A percentile compares a stretch with the other conserved stretches of the same genome.
These are phyloP conservation scores for Cryptosporidium andersoni DNA, from an alignment of 169 alveolate genomes.

Conservation along the genomic window DNA sequence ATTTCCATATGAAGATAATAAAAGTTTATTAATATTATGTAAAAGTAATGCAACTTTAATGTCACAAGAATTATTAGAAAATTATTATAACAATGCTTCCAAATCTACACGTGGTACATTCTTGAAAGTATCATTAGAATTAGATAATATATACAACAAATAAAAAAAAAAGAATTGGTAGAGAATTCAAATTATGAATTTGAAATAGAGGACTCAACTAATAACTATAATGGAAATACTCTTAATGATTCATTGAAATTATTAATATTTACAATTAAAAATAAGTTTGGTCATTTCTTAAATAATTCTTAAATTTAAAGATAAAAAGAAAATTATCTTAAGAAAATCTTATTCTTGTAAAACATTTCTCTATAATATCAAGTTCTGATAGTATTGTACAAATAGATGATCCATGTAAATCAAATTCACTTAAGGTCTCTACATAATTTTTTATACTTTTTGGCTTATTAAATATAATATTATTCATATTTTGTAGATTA, in stretches of 20 bases:
- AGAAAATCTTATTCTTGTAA: constrained; percentile 61
- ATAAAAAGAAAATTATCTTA: not conserved
- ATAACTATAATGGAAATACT: not conserved
- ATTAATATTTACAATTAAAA: not conserved
- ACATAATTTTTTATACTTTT: not conserved
- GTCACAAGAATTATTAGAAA: constrained; percentile 25
- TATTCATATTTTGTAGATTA: not conserved
- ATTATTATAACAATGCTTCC: constrained; percentile 11
- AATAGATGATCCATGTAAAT: constrained; percentile 8
- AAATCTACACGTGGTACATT: constrained; percentile 31
- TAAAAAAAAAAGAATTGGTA: too few species aligned
- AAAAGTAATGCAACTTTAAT: not conserved
- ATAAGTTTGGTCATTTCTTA: not conserved
- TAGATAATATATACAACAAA: not conserved
- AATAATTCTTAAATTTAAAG: not conserved
- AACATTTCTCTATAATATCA: constrained; percentile 51
- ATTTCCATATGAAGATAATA: constrained; percentile 38
- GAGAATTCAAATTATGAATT: too few species aligned
- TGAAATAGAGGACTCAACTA: not conserved
- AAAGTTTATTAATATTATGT: constrained; percentile 27
- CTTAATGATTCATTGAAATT: not conserved
- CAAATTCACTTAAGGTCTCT: not conserved
- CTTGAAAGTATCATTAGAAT: not conserved
- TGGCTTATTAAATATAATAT: not conserved
- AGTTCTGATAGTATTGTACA: constrained; percentile 55